Evolutionary conservation across 495 filamentous ascomycete genomes (phyloP).

Genomic region (Acidomyces sp.): DNA sequence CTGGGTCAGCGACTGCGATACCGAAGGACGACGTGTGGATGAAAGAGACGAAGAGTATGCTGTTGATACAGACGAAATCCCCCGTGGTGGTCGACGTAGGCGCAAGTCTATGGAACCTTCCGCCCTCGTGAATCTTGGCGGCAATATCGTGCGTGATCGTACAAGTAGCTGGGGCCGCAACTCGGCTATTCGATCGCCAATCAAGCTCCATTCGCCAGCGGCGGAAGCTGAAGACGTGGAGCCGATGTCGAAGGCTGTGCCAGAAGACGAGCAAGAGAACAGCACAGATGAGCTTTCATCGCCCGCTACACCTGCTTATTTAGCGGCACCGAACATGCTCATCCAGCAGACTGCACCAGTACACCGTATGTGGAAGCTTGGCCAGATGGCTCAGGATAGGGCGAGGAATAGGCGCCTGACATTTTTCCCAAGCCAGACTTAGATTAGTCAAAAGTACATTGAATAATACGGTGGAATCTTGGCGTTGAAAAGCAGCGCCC

Average conservation of each 20-base stretch:
- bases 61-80: constrained; percentile 56
- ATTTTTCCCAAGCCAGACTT: constrained; percentile 3
- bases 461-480: too few species aligned
- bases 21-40: constrained; percentile 26
- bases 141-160: constrained; percentile 15
- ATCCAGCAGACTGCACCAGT: constrained; percentile 22
- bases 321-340: constrained; percentile 12
- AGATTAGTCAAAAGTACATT: not conserved
- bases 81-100: constrained; percentile 62
- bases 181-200: constrained; percentile 10
- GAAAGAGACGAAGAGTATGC: constrained; percentile 53
- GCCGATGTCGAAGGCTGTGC: constrained; percentile 3
- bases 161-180: constrained; percentile 12
- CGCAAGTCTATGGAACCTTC: constrained; percentile 88
- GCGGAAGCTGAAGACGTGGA: not conserved
- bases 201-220: constrained; percentile 13
- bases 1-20: constrained; percentile 16
- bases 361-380: constrained; percentile 19
- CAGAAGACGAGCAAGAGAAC: constrained; percentile 14
- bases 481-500: too few species aligned
- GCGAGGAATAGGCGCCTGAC: constrained; percentile 17
- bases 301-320: constrained; percentile 15
- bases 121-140: constrained; percentile 49
- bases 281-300: constrained; percentile 3
- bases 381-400: constrained; percentile 7